Base-by-base conservation (phyloP, 768 basidiomycete genomes). In the Phaeotremella fagi region DNA sequence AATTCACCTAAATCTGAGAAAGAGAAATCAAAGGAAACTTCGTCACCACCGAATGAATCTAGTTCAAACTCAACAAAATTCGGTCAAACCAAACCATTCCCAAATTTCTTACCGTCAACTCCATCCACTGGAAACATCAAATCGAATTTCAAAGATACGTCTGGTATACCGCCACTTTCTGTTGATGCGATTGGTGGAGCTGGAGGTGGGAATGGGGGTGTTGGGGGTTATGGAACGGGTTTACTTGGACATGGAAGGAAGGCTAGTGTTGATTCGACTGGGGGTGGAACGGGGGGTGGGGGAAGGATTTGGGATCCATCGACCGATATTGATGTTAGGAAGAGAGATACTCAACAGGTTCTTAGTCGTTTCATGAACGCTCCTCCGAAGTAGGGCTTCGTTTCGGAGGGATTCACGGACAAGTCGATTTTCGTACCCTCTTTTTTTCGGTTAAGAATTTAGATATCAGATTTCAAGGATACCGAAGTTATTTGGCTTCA, bases 301-400 rank as follows among this genome's bases (percentile, higher is more conserved):
- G 81, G 80, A 2, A 80, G 88, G 20, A 84, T 86, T 3, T 94
- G 86, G 83, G 89, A 91, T 69, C 90, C 90, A 16, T 83, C 84
- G 9, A 83, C 89, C 20, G 85, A 85, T 38, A 83, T 91, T 2
- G 90, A 92, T 54, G 64, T 86, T 35, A 90, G 91, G 76, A 91
- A 90, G 73, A 82, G 82, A 47, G 85, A 85, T 14, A 90, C 88
- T 1, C 89, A 92, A 71, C 86, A 91, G 63, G 88, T 90, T 23
- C 78, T 92, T 25, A 82, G 86, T 9, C 79, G 86, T 44, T 90
- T 92, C 74, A 76, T 90, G 77, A 85, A 82, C 66, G 57, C 51
- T 7, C 7, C 38, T 12, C 38, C 38, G n/a, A n/a, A n/a, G n/a
- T n/a, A n/a, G 33, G 33, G 33, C 33, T 9, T 35, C 33, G 33